These are phyloP conservation scores for Solanum paucissectum DNA, from an alignment of 257 asterid species.

Conservation along the genomic window DNA sequence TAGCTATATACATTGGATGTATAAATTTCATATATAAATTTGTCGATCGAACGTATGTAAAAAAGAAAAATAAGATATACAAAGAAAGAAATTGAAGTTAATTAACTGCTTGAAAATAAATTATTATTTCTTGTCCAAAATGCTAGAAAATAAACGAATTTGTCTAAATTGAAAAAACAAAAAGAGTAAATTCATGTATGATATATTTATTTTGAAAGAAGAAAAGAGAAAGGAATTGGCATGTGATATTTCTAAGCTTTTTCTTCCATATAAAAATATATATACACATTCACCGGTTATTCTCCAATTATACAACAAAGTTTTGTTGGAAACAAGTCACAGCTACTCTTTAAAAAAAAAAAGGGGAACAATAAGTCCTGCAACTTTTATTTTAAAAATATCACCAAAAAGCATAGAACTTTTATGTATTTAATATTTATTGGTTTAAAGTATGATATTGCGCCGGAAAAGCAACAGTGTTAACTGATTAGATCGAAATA, in stretches of 20 bases:
- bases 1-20: too few relatives aligned
- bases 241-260: background rate
- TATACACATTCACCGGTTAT: background rate
- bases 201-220: too few relatives aligned
- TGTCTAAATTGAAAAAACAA: too few relatives aligned
- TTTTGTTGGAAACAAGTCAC: background rate
- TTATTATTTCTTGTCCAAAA: too few relatives aligned
- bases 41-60: too few relatives aligned
- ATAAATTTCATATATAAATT: too few relatives aligned
- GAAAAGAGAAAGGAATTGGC: background rate
- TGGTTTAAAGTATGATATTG: background rate
- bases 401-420: background rate
- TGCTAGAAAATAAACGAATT: too few relatives aligned
- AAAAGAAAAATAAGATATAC: too few relatives aligned
- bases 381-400: background rate
- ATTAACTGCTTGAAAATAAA: too few relatives aligned
- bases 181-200: too few relatives aligned
- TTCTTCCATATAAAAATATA: background rate
- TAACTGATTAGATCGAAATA: background rate
- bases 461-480: background rate
- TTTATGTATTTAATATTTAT: background rate
- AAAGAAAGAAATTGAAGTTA: too few relatives aligned
- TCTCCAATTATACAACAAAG: background rate
- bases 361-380: background rate
- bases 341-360: background rate